phyloP scores from a whole-genome alignment of 192 early-diverging fungal species.

The Glomus cerebriforme region DNA sequence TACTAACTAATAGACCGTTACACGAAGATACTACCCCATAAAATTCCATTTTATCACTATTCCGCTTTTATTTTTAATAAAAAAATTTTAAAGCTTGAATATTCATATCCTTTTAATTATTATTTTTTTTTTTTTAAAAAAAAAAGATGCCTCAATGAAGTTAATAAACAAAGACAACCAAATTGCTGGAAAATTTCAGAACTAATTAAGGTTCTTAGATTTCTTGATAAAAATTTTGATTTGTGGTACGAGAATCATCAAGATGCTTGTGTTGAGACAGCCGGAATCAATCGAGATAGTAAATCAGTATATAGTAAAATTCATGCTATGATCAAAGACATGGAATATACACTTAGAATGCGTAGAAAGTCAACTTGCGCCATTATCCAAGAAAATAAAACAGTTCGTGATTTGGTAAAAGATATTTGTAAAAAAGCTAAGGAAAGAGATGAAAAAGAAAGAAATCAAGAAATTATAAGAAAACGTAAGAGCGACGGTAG shows the following conservation, averaged over 20 bases:
- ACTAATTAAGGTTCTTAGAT: neutral
- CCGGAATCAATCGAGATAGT: neutral
- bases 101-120: too few species aligned
- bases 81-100: too few species aligned
- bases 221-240: neutral
- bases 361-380: neutral
- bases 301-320: neutral
- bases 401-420: neutral
- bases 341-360: neutral
- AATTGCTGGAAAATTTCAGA: neutral
- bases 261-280: neutral
- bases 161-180: too few species aligned
- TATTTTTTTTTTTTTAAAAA: neutral
- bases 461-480: neutral
- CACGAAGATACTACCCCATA: too few species aligned
- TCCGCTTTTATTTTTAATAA: too few species aligned
- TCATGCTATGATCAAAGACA: neutral
- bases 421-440: neutral
- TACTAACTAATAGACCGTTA: too few species aligned
- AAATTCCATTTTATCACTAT: too few species aligned
- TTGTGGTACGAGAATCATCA: neutral
- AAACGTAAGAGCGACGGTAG: too few species aligned
- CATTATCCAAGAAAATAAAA: neutral
- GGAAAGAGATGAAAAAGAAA: neutral
- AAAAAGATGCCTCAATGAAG: neutral